Conservation (phyloP, 2,329 filamentous ascomycete genomes). For the Hymenotorrendiella dingleyae region DNA sequence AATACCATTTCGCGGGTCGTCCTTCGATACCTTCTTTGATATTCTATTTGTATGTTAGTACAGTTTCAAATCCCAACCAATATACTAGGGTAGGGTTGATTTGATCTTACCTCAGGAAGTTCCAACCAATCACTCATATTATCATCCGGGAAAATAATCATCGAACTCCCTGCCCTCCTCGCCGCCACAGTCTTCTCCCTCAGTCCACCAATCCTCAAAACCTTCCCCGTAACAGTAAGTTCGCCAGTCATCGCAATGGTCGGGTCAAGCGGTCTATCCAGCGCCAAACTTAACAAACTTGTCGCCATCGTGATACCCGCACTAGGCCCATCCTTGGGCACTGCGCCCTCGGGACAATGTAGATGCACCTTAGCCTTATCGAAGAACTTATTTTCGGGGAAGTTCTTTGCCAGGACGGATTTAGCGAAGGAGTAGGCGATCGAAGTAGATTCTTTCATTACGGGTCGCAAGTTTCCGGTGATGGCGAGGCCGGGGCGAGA, state of each 20-base stretch:
- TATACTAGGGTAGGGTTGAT: conserved; percentile 1
- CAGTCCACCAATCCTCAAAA: conserved; percentile 86
- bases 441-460: conserved; percentile 96
- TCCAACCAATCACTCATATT: conserved; percentile 97
- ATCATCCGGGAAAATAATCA: conserved; percentile 89
- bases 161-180: conserved; percentile 83
- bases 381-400: conserved; percentile 90
- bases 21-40: conserved; percentile 96
- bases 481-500: conserved; percentile 79
- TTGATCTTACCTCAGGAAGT: conserved; percentile 80
- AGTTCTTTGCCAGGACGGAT: conserved; percentile 75
- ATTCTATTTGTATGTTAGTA: conserved; percentile 54
- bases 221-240: conserved; percentile 93
- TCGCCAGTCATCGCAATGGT: conserved; percentile 97
- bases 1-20: conserved; percentile 87
- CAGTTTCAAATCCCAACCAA: conserved; percentile 14
- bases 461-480: conserved; percentile 88
- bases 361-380: conserved; percentile 92
- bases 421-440: conserved; percentile 98
- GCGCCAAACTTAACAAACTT: conserved; percentile 75
- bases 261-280: conserved; percentile 72
- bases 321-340: conserved; percentile 88
- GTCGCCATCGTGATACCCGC: conserved; percentile 99
- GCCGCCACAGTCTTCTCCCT: conserved; percentile 97
- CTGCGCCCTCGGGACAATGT: conserved; percentile 93